phyloP scores from a whole-genome alignment of 768 basidiomycete species.

The Xerocomus spinulosus region DNA sequence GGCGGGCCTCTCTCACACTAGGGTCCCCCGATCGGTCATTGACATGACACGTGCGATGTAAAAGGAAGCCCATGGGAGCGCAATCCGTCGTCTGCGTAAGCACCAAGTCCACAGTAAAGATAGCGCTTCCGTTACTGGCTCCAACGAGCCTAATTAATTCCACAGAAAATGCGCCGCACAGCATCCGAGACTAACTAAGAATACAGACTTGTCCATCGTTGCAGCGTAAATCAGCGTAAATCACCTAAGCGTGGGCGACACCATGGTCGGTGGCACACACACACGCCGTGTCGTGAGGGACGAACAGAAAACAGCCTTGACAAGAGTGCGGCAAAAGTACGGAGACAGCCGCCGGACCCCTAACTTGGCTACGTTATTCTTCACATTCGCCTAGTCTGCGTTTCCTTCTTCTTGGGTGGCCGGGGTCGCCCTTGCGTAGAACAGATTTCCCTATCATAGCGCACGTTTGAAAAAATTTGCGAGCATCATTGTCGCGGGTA shows the following conservation, averaged over 20 bases:
- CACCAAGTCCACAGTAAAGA: neutral
- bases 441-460: no score
- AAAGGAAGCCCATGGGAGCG: neutral
- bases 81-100: neutral
- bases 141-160: constrained; percentile 3
- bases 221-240: neutral
- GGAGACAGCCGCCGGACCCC: neutral
- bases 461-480: neutral
- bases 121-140: neutral
- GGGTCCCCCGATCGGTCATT: neutral
- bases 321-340: neutral
- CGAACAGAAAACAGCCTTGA: neutral
- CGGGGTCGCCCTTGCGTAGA: neutral
- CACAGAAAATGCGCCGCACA: neutral
- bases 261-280: neutral
- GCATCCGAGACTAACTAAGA: neutral
- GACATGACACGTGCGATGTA: neutral
- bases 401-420: constrained; percentile 14
- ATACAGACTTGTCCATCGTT: neutral
- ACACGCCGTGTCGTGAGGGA: neutral
- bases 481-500: neutral
- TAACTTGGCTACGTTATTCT: neutral
- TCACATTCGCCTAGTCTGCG: constrained; percentile 17
- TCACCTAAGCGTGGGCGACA: neutral
- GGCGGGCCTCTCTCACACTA: neutral